Evolutionary conservation across 148 eudicot genomes (phyloP), one percentile per base, ranked within the genome.

Genomic region (Chenopodium quinoa): DNA sequence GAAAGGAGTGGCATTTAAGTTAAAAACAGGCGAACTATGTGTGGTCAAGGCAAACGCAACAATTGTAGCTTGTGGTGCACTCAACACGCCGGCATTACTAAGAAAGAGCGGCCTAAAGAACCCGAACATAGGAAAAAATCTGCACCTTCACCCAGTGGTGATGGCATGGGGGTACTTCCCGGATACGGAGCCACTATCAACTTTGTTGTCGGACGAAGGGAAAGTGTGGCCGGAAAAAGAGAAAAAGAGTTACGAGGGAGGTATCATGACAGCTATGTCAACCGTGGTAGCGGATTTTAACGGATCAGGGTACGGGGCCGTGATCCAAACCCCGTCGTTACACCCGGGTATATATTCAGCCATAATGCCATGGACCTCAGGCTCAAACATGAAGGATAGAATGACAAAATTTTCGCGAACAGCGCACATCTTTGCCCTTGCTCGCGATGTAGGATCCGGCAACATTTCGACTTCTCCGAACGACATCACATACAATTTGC

Each of bases 141-240:
- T 93, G 22, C 97, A 91, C 71, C 80, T 93, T 60, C 97, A 93
- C 70, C 97, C 97, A 0, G 95, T 90, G 44, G 81, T 85, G 23
- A 85, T 93, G 91, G 95, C 86, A 1, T 93, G 97, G 97, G 97
- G 97, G 0, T 80, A 89, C 62, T 90, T 93, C 54, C 95, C 97
- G 0, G 90, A 90, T 40, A 40, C 5, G 0, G 73, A 60, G 60
- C 46, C 40, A 7, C 16, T 19, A 29, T 46, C 17, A 14, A 4
- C 11, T 2, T 71, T 71, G 74, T 19, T 71, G 52, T 37, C 74
- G 20, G 71, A 10, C 19, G 19, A 52, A 10, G 11, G 4, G 40
- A 9, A 65, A 2, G 3, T 66, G 0, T 91, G 93, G 91, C 92
- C 92, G 0, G 85, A 81, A 22, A 27, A 71, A 0, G 31, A 74